Evolutionary conservation across 345 rosid genomes (phyloP), one percentile per base, ranked within the genome.

Genomic region (Atalantia buxifolia): DNA sequence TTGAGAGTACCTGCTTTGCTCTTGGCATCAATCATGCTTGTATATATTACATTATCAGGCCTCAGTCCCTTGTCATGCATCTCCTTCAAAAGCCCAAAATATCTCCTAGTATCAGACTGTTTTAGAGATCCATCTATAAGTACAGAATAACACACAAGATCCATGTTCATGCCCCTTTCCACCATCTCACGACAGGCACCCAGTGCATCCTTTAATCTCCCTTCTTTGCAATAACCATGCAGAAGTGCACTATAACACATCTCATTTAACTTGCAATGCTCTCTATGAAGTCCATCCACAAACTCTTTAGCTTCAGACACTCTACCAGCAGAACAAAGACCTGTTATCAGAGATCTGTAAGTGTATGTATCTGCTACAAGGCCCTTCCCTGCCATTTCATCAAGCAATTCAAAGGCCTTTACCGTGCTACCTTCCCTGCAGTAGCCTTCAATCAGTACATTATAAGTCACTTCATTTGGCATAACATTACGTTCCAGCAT

Each of bases 301-400:
- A 96, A 90, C 36, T 71, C 90, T 90, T 86, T 88, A 76, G 98
- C 99, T 75, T 90, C 93, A 1, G 89, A 79, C 35, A 86, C 91
- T 83, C 84, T 89, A 60, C 95, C 97, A 28, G 78, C 59, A 33
- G 77, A 77, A 80, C 98, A 96, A 72, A 96, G 97, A 60, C 97
- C 94, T 25, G 88, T 81, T 65, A 96, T 92, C 78, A 96, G 80
- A 69, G 99, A 75, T 80, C 97, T 89, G 71, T 86, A 94, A 14
- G 95, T 94, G 78, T 92, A 92, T 1, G 98, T 86, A 85, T 96
- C 99, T 3, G 98, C 95, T 66, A 79, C 84, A 69, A 96, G 91
- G 80, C 93, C 95, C 78, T 83, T 94, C 76, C 68, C 79, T 2
- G 81, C 72, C 99, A 96, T 96, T 83, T 91, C 93, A 50, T 81